Evolutionary conservation across 257 asterid genomes (phyloP).

Genomic region (Eucommia ulmoides): DNA sequence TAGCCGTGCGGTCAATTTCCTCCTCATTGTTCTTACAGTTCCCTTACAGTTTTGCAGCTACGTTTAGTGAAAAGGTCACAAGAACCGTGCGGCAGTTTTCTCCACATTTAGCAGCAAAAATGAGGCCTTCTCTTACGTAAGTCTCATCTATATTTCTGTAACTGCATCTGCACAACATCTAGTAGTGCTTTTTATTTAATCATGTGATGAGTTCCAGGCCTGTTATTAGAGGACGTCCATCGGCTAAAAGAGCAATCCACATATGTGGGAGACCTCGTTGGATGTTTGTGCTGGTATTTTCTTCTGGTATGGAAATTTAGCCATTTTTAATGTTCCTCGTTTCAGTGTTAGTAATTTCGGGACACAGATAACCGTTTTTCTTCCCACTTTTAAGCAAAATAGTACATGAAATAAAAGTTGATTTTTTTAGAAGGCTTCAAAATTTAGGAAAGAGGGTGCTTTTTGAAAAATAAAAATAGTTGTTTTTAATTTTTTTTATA

Average conservation of each 20-base stretch:
- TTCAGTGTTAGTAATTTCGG: too few relatives aligned
- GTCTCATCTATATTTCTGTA: conserved; percentile 10
- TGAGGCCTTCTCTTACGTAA: conserved; percentile 94
- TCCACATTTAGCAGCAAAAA: conserved; percentile 96
- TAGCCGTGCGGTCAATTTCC: conserved; percentile 2
- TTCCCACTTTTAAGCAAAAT: too few relatives aligned
- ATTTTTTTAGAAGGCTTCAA: too few relatives aligned
- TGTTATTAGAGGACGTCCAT: conserved; percentile 96
- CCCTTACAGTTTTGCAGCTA: conserved; percentile 77
- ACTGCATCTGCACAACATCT: conserved; percentile 5
- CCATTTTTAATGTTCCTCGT: too few relatives aligned
- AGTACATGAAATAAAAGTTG: too few relatives aligned
- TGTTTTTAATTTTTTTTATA: too few relatives aligned
- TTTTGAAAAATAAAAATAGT: too few relatives aligned
- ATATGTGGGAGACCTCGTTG: conserved; percentile 94
- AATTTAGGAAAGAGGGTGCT: too few relatives aligned
- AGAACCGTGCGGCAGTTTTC: conserved; percentile 88
- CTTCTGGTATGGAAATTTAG: conserved; percentile 40
- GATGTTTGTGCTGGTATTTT: conserved; percentile 59
- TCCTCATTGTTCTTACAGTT: conserved; percentile 7
- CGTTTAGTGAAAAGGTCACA: conserved; percentile 86
- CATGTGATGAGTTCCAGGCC: conserved; percentile 45
- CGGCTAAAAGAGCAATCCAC: conserved; percentile 64
- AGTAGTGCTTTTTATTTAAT: conserved; percentile 11
- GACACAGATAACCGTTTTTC: too few relatives aligned